A percentile compares a stretch with the other conserved stretches of the same genome.
Evolutionary conservation across 108 stramenopile species (phyloP).

Genomic region (Cyclostephanos tholiformis): DNA sequence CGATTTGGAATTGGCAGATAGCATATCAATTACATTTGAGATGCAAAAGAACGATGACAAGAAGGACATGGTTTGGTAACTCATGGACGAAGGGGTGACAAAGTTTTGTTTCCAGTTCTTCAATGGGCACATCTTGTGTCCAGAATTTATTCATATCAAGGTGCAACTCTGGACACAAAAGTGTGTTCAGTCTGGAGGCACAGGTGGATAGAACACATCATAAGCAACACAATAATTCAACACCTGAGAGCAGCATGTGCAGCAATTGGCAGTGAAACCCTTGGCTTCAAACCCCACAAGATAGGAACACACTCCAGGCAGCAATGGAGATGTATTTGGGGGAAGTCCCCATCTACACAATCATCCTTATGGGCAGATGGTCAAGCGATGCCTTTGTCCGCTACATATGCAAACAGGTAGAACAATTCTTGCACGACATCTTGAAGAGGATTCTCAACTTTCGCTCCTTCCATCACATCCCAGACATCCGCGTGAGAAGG

Average conservation of each 20-base stretch:
- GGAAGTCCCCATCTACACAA: constrained; percentile 12
- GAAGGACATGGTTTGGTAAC: constrained; percentile 27
- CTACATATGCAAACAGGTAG: constrained; percentile 21
- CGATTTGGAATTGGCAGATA: constrained; percentile 15
- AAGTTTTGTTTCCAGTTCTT: constrained; percentile 25
- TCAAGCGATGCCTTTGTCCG: constrained; percentile 22
- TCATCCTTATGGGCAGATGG: constrained; percentile 20
- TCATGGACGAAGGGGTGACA: neutral
- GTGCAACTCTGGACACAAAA: too few relatives aligned
- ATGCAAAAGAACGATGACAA: constrained; percentile 4
- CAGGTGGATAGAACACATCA: too few relatives aligned
- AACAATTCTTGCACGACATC: constrained; percentile 19
- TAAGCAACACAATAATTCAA: neutral
- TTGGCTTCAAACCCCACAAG: neutral
- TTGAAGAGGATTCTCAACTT: neutral
- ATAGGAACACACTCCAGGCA: constrained; percentile 20
- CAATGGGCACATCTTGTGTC: neutral
- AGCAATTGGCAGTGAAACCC: too few relatives aligned
- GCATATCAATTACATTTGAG: constrained; percentile 29
- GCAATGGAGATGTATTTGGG: constrained; percentile 32
- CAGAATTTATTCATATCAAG: neutral
- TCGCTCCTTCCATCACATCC: neutral
- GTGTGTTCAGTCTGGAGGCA: too few relatives aligned
- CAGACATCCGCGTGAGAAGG: too few relatives aligned
- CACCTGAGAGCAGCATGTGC: too few relatives aligned